phyloP scores from a whole-genome alignment of 75 land plant species.

The Larix kaempferi region DNA sequence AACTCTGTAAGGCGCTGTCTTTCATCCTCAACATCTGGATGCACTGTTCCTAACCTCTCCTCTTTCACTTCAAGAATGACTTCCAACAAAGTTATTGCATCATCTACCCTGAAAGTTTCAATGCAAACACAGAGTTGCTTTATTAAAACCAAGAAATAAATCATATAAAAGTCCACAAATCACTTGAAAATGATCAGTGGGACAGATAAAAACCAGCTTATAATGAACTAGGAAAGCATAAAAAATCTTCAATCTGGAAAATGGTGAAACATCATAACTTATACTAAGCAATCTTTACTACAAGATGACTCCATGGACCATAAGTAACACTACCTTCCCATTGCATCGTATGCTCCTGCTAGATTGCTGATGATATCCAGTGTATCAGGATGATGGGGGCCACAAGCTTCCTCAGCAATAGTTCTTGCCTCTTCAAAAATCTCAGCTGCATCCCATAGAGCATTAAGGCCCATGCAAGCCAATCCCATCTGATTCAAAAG shows the following conservation, averaged over 20 bases:
- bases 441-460: conserved; percentile 29
- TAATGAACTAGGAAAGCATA: neutral
- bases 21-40: conserved; percentile 44
- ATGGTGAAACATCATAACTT: neutral
- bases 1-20: conserved; percentile 26
- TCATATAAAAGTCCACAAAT: neutral
- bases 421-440: conserved; percentile 28
- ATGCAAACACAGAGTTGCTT: neutral
- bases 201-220: neutral
- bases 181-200: neutral
- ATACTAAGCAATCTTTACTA: too few species aligned
- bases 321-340: conserved; percentile 29
- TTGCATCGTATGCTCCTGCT: conserved; percentile 37
- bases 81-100: conserved; percentile 46
- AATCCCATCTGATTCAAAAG: conserved; percentile 41
- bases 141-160: neutral
- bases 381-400: conserved; percentile 33
- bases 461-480: conserved; percentile 31
- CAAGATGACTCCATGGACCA: neutral
- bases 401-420: conserved; percentile 28
- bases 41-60: conserved; percentile 43
- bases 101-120: conserved; percentile 24
- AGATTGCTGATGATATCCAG: conserved; percentile 39
- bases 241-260: neutral
- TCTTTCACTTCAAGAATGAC: conserved; percentile 38